Evolutionary conservation across 306 rosid genomes (phyloP), one percentile per base, ranked within the genome.

Genomic region (Luffa aegyptiaca): DNA sequence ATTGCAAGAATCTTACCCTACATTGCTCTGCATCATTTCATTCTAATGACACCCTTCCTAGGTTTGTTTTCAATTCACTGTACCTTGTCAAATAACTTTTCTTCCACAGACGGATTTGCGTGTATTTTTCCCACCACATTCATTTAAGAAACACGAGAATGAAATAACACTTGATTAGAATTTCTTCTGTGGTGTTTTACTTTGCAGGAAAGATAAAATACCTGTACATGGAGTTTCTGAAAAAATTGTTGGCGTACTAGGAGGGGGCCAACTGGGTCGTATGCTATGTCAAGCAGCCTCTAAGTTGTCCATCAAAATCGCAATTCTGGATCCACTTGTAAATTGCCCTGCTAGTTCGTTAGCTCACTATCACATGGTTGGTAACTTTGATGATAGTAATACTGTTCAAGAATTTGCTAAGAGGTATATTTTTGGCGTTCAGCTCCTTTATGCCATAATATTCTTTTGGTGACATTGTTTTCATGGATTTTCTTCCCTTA

Each of bases 281-380:
- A 95, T 95, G 98, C 80, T 95, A 20, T 93, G 98, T 82, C 96
- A 93, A 89, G 99, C 97, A 68, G 99, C 99, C 76, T 89, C 97
- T 3, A 33, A 88, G 66, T 86, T 95, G 96, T 92, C 93, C 52
- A 83, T 93, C 76, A 95, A 93, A 86, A 88, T 95, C 8, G 58
- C 88, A 80, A 85, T 93, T 73, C 81, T 95, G 58, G 98, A 95
- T 59, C 98, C 96, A 0, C 96, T 86, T 9, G 85, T 89, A 82
- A 88, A 88, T 31, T 93, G 97, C 73, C 94, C 97, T 0, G 98
- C 97, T 5, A 90, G 93, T 80, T 79, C 90, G 1, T 81, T 91
- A 2, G 81, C 93, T 17, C 72, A 85, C 80, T 56, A 89, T 45
- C 98, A 93, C 77, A 87, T 91, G 96, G 86, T 96, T 69, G 99